These are phyloP conservation scores for Rhodotorula kratochvilovae DNA, from an alignment of 768 basidiomycete genomes.

Conservation along the genomic window DNA sequence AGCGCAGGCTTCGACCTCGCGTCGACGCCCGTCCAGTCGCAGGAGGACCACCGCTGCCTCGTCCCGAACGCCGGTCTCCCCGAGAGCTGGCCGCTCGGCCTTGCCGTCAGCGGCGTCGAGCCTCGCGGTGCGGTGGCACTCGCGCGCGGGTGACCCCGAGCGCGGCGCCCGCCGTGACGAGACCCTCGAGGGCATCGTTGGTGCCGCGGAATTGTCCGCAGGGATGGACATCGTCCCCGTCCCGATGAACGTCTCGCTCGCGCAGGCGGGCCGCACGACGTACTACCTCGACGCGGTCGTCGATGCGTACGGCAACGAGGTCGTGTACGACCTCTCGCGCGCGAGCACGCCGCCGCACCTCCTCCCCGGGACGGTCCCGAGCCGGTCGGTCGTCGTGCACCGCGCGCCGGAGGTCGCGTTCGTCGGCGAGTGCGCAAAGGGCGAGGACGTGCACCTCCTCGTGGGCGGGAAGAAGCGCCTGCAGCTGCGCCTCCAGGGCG, in stretches of 20 bases:
- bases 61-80: background rate
- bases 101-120: constrained; percentile 20
- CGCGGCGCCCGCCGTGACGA: constrained; percentile 2
- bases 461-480: constrained; percentile 4
- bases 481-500: constrained; percentile 2
- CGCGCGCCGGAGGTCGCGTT: constrained; percentile 23
- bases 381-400: constrained; percentile 28
- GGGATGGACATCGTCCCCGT: constrained; percentile 2
- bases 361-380: constrained; percentile 5
- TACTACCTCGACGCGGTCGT: constrained; percentile 32
- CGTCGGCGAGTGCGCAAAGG: constrained; percentile 23
- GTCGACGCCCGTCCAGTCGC: background rate
- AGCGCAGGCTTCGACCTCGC: constrained; percentile 23
- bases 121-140: constrained; percentile 23
- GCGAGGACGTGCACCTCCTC: constrained; percentile 23
- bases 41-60: constrained; percentile 29
- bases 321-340: constrained; percentile 7
- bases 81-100: constrained; percentile 15
- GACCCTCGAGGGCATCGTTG: constrained; percentile 26
- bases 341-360: background rate
- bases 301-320: constrained; percentile 31
- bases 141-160: constrained; percentile 11
- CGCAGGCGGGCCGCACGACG: constrained; percentile 8
- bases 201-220: background rate
- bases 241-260: constrained; percentile 24